phyloP scores from a whole-genome alignment of 257 asterid genomes.

The Solanum infundibuliforme region DNA sequence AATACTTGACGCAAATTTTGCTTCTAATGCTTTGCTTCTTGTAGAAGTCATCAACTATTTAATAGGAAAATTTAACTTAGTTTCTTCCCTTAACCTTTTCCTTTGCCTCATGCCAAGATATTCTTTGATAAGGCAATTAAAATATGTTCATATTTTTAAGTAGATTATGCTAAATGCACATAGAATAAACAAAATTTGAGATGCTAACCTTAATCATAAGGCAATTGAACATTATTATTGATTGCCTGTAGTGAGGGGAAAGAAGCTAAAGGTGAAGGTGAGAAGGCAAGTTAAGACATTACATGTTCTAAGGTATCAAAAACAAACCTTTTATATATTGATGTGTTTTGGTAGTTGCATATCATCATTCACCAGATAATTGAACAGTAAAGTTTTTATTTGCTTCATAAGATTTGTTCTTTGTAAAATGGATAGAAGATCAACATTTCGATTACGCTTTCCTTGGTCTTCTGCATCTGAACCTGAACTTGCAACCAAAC shows the following conservation, averaged over 20 bases:
- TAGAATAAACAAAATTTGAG: background rate
- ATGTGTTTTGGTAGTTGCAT: background rate
- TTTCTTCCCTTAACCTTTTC: background rate
- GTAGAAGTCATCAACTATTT: background rate
- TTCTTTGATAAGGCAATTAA: background rate
- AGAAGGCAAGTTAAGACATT: background rate
- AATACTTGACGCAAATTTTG: background rate
- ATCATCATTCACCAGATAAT: background rate
- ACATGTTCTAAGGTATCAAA: constrained; percentile 17
- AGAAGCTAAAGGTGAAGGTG: background rate
- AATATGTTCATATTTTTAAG: background rate
- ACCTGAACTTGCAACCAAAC: constrained; percentile 14
- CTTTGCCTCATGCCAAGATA: background rate
- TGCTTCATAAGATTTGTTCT: background rate
- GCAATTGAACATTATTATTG: background rate
- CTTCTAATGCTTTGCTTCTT: background rate
- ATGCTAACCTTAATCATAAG: background rate
- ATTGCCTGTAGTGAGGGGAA: background rate
- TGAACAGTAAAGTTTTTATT: background rate
- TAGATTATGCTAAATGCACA: background rate
- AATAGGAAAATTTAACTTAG: background rate
- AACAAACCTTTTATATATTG: constrained; percentile 4
- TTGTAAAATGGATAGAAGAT: constrained; percentile 37
- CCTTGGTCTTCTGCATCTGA: constrained; percentile 22
- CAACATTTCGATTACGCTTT: constrained; percentile 35